phyloP scores from a whole-genome alignment of 2,329 filamentous ascomycete species.

The Ophiosphaerella narmari region DNA sequence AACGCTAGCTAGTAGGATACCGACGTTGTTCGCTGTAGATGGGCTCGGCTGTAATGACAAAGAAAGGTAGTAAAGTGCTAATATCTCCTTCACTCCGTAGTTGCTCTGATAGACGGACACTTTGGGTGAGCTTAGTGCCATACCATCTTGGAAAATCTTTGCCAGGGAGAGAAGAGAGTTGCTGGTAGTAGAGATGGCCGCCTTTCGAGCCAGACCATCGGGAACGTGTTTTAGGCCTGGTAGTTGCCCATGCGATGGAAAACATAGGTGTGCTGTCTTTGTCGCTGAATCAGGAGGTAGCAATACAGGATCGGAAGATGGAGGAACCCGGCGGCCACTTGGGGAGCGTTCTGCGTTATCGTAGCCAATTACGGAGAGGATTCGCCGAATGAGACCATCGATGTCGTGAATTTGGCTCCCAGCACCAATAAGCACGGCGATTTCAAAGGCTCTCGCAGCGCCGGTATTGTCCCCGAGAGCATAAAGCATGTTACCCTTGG shows the following conservation, averaged over 20 bases:
- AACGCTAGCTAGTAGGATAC: slow-evolving; percentile 92
- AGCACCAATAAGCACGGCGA: slow-evolving; percentile 86
- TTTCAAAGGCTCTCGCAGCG: slow-evolving; percentile 89
- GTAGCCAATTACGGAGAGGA: slow-evolving; percentile 69
- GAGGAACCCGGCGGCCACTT: slow-evolving; percentile 30
- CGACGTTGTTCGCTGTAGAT: slow-evolving; percentile 97
- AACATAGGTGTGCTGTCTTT: slow-evolving; percentile 81
- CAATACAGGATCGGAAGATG: slow-evolving; percentile 68
- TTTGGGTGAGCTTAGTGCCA: slow-evolving; percentile 72
- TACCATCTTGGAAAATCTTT: slow-evolving; percentile 96
- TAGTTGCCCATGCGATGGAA: slow-evolving; percentile 73
- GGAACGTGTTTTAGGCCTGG: slow-evolving; percentile 75
- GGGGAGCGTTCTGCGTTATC: slow-evolving; percentile 43
- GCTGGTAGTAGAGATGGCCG: slow-evolving; percentile 89
- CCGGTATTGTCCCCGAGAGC: slow-evolving; percentile 78
- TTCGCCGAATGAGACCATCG: slow-evolving; percentile 75
- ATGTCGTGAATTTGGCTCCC: slow-evolving; percentile 73
- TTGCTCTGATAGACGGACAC: slow-evolving; percentile 62
- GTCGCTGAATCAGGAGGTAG: slow-evolving; percentile 83
- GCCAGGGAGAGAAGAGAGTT: slow-evolving; percentile 93
- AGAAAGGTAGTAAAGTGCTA: slow-evolving; percentile 94
- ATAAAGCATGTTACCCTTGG: slow-evolving; percentile 98
- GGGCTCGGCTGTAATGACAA: slow-evolving; percentile 93
- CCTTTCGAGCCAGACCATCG: slow-evolving; percentile 72
- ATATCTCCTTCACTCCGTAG: slow-evolving; percentile 84